Evolutionary conservation across 179 eudicot species (phyloP), one percentile per base, ranked within the genome.

Genomic region (Heliamphora pulchella): DNA sequence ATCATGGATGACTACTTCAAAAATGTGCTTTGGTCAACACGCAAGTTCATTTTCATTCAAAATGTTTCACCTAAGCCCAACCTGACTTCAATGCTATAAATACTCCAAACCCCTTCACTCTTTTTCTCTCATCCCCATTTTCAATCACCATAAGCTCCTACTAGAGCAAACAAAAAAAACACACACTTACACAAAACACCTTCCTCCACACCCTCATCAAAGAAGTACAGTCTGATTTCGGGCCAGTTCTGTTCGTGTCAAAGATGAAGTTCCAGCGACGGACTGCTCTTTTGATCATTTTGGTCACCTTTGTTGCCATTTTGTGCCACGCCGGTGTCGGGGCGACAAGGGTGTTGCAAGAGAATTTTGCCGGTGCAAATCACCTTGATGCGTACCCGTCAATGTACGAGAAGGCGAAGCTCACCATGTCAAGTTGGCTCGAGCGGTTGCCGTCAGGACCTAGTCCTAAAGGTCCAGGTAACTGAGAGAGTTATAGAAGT

Each of bases 381-480:
- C 79, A 74, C 54, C 65, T 79, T 7, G 55, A 11, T 1, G n/a
- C 78, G 17, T 79, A 81, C 43, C 66, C 86, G 1, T 51, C 75
- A 1, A 41, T 63, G 59, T 84, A 80, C 14, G 82, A 77, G 64
- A 81, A 75, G 31, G 80, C 82, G 2, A 84, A 59, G 70, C 15
- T 22, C 5, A 82, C 51, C 14, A 46, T 88, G 84, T 73, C 82
- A 7, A 74, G 43, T 65, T 88, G 87, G 90, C 82, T 88, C 0
- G 78, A 83, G 14, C 83, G 80, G 2, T 71, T 88, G 70, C 78
- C 82, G 15, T 81, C 90, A 0, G 89, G 90, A 18, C 90, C 90
- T 14, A 86, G 87, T 63, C 80, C 78, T 15, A 87, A 83, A 68
- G 90, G 89, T 44, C 89, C 86, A 46, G 90, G 90, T 74, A 86